phyloP scores from a whole-genome alignment of 768 basidiomycete genomes.

The Sarcomyxa edulis region DNA sequence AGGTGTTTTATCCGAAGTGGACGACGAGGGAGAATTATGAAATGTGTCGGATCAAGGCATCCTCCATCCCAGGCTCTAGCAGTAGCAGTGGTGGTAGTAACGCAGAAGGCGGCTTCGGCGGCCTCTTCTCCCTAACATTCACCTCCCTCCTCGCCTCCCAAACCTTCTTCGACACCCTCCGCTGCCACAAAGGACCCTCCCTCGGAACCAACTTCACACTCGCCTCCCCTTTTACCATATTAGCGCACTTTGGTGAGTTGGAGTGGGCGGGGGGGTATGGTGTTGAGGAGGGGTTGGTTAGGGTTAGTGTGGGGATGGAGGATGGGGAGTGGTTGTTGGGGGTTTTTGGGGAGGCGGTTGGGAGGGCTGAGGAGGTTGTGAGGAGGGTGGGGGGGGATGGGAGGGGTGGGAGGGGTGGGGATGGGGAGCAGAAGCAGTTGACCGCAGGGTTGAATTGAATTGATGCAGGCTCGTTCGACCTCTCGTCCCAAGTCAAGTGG shows the following conservation, averaged over 20 bases:
- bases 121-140: conserved; percentile 86
- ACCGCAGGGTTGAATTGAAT: too few relatives aligned
- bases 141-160: conserved; percentile 57
- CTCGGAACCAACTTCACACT: conserved; percentile 96
- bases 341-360: conserved; percentile 60
- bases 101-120: conserved; percentile 65
- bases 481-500: too few relatives aligned
- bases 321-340: conserved; percentile 48
- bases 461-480: too few relatives aligned
- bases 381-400: too few relatives aligned
- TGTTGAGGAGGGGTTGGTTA: conserved; percentile 77
- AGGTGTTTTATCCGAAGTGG: conserved; percentile 90
- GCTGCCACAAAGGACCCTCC: conserved; percentile 85
- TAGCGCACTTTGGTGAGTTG: conserved; percentile 86
- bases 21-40: conserved; percentile 68
- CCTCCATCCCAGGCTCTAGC: too few relatives aligned
- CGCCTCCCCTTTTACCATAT: conserved; percentile 87
- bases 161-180: conserved; percentile 82
- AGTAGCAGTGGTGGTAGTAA: conserved; percentile 19
- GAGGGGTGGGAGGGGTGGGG: too few relatives aligned
- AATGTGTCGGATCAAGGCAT: conserved; percentile 52
- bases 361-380: conserved; percentile 78
- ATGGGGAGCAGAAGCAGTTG: too few relatives aligned
- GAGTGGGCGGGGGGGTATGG: conserved; percentile 90
- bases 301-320: conserved; percentile 92